Conservation (phyloP, 495 filamentous ascomycete species). For the Parachaetomium inaequale region DNA sequence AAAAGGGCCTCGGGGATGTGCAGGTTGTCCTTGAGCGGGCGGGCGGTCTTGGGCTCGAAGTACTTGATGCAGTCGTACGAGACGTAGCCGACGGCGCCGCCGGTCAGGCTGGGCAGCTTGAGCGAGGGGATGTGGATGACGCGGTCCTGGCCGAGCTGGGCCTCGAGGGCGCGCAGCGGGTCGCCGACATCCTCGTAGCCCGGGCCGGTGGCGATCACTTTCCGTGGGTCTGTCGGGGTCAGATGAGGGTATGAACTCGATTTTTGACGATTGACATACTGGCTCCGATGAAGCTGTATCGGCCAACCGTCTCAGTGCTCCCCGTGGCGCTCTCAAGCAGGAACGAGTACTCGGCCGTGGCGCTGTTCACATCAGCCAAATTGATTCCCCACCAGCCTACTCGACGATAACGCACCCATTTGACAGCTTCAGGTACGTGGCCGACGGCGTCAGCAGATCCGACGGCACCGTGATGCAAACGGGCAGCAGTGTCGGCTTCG, state of each 20-base stretch:
- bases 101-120: slow-evolving; percentile 75
- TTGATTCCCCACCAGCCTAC: too few relatives aligned
- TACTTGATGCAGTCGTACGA: slow-evolving; percentile 97
- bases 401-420: slow-evolving; percentile 28
- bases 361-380: slow-evolving; percentile 41
- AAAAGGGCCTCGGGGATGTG: slow-evolving; percentile 89
- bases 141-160: slow-evolving; percentile 69
- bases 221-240: slow-evolving; percentile 53
- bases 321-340: slow-evolving; percentile 94
- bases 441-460: slow-evolving; percentile 85
- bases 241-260: background rate
- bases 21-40: slow-evolving; percentile 82
- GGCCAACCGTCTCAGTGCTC: slow-evolving; percentile 84
- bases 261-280: slow-evolving; percentile 36
- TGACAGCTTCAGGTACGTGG: slow-evolving; percentile 84
- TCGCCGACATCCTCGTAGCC: slow-evolving; percentile 80
- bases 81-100: slow-evolving; percentile 92
- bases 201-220: slow-evolving; percentile 81
- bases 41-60: slow-evolving; percentile 89
- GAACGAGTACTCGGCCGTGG: slow-evolving; percentile 72
- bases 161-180: slow-evolving; percentile 75
- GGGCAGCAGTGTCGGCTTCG: slow-evolving; percentile 70
- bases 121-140: slow-evolving; percentile 77
- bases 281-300: slow-evolving; percentile 93
- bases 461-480: slow-evolving; percentile 82